Conservation (phyloP, 2,329 filamentous ascomycete species). For the Tolypocladium sp. region DNA sequence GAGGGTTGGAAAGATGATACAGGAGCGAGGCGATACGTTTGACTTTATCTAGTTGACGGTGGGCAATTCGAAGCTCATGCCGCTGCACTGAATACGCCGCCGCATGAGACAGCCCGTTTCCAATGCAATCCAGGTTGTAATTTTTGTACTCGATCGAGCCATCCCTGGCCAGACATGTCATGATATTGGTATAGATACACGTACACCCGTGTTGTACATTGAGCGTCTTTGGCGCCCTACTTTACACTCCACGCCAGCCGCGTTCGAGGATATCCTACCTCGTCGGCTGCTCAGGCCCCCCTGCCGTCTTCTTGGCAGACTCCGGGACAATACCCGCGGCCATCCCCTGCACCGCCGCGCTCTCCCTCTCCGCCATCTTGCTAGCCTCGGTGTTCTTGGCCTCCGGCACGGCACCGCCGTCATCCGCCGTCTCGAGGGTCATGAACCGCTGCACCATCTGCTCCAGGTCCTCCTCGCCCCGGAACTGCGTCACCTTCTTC, state of each 20-base stretch:
- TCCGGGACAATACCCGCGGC: constrained; percentile 19
- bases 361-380: constrained; percentile 15
- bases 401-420: constrained; percentile 4
- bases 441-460: constrained; percentile 42
- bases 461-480: constrained; percentile 61
- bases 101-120: not conserved
- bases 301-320: constrained; percentile 7
- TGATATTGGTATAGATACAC: constrained; percentile 3
- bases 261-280: not conserved
- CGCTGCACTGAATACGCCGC: not conserved
- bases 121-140: not conserved
- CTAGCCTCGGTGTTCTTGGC: constrained; percentile 10
- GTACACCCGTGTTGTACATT: constrained; percentile 5
- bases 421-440: constrained; percentile 12
- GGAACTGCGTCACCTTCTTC: constrained; percentile 73
- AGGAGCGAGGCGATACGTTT: constrained; percentile 81
- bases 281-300: not conserved
- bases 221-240: not conserved
- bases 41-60: constrained; percentile 63
- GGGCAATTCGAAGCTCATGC: not conserved
- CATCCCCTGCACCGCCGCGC: constrained; percentile 22
- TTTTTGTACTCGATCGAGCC: not conserved
- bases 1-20: constrained; percentile 75
- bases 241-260: not conserved
- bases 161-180: not conserved